These are phyloP conservation scores for Boechera stricta DNA, from an alignment of 345 rosid genomes.

Conservation along the genomic window DNA sequence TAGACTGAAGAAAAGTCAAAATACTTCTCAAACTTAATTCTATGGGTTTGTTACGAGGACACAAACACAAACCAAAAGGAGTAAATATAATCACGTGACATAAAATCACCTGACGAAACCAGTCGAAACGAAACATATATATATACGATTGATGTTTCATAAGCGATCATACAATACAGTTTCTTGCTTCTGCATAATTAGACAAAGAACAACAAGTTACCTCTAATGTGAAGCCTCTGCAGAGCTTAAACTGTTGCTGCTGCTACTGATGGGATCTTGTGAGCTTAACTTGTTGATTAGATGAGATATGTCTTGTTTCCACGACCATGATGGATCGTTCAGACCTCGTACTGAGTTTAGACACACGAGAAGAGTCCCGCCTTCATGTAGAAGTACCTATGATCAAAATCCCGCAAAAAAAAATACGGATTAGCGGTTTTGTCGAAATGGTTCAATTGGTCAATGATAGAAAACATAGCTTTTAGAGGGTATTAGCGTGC, in stretches of 20 bases:
- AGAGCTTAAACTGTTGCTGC: constrained; percentile 26
- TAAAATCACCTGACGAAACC: constrained; percentile 1
- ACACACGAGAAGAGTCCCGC: constrained; percentile 91
- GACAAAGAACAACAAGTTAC: constrained; percentile 24
- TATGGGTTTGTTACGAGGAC: constrained; percentile 27
- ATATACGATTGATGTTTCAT: constrained; percentile 24
- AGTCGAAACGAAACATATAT: constrained; percentile 10
- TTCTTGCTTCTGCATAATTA: constrained; percentile 12
- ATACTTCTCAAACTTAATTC: constrained; percentile 6
- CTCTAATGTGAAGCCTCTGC: constrained; percentile 42
- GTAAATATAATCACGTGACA: constrained; percentile 29
- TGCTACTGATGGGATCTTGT: constrained; percentile 18
- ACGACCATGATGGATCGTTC: constrained; percentile 86
- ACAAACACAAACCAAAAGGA: constrained; percentile 18
- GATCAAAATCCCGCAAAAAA: not conserved
- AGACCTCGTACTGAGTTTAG: constrained; percentile 84
- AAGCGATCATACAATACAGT: constrained; percentile 8
- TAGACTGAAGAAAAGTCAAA: not conserved
- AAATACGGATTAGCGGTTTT: not conserved
- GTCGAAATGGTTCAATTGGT: not conserved
- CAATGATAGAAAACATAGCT: constrained; percentile 13
- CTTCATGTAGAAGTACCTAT: constrained; percentile 94
- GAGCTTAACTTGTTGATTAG: constrained; percentile 48
- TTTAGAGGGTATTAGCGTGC: not conserved
- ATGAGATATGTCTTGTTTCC: constrained; percentile 66